Base-by-base conservation (phyloP, 1,284 basidiomycete species). In the Exobasidium cylindrosporum region DNA sequence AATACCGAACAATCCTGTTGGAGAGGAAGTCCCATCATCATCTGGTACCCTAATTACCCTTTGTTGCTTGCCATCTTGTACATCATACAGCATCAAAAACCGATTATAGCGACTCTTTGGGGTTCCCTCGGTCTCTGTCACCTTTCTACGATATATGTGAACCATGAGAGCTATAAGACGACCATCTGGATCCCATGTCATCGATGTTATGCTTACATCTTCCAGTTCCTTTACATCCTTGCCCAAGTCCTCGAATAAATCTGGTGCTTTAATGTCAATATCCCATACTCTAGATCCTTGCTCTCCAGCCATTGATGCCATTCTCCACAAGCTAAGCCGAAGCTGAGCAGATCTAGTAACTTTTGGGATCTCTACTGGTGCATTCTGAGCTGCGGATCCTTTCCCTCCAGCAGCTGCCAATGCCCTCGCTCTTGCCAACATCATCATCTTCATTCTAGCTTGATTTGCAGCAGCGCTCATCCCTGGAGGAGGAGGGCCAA, bases 231-330 rank as follows among this genome's bases (percentile, higher is more conserved):
- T 31, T 14, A 50, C 24, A 50, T 50, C 21, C 4, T 30, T 14
- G 4, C 30, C 14, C 28, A n/a, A 2, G 4, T 35, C n/a, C 17
- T 44, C 29, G 21, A 35, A 55, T 11, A 26, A n/a, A 44, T 55
- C 53, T 35, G 53, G 53, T 29, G 29, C 31, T 4, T 26, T 44
- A 17, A 55, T 29, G 13, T 26, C 23, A 14, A 44, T n/a, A 44
- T 55, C 53, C 53, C 53, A 55, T 28, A 55, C 30, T 26, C 31
- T n/a, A 21, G 40, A 21, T 31, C 53, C 53, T n/a, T 28, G 31
- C 17, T 55, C 53, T n/a, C 53, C 53, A 4, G 31, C 53, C n/a
- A 50, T 50, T 29, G 53, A 55, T 23, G 53, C n/a, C 53, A 55
- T 55, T 28, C 53, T 21, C 53, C 53, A 55, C n/a, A 55, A 29